Evolutionary conservation across 495 filamentous ascomycete species (phyloP), one percentile per base, ranked within the genome.

Genomic region (Aspergillus taichungensis): DNA sequence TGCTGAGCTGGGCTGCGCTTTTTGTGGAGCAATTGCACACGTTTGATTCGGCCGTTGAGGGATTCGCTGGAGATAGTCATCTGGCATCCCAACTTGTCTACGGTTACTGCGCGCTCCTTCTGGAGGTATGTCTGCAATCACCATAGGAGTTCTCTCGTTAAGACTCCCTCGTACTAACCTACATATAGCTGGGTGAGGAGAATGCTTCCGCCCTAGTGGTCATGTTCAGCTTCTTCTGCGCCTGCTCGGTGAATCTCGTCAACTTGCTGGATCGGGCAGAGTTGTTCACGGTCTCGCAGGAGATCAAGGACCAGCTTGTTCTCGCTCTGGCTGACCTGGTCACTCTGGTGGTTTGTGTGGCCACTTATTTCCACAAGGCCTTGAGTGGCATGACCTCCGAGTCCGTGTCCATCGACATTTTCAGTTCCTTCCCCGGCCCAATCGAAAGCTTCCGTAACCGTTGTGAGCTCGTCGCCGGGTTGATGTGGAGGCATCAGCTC

Each of bases 291-390:
- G 60, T 65, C 27, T 67, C 64, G 4, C 56, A 60, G 30, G 58
- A 61, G n/a, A 67, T 65, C 53, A 67, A 65, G 45, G 64, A 67
- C 31, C 64, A 67, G 51, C 55, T 67, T 1, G 50, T 64, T 9
- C 50, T 67, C 0, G 61, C 64, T 18, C 47, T 67, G 40, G 56
- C 56, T 9, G 64, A 67, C 42, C 36, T 67, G 14, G 60, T 67
- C 6, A 65, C 60, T 0, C 53, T 67, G n/a, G 56, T 67, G 30
- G 51, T 53, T 24, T 47, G 50, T 18, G 58, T 67, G 7, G 54
- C 61, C 7, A 63, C 51, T 1, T 52, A 63, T 33, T 67, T 60
- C 42, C 60, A 60, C 48, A 52, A 57, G 34, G 43, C 51, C 35
- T 40, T 55, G 51, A 43, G 50, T 14, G 49, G 46, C 10, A n/a